Conservation (phyloP, 345 rosid species). For the Ceriops tagal region DNA sequence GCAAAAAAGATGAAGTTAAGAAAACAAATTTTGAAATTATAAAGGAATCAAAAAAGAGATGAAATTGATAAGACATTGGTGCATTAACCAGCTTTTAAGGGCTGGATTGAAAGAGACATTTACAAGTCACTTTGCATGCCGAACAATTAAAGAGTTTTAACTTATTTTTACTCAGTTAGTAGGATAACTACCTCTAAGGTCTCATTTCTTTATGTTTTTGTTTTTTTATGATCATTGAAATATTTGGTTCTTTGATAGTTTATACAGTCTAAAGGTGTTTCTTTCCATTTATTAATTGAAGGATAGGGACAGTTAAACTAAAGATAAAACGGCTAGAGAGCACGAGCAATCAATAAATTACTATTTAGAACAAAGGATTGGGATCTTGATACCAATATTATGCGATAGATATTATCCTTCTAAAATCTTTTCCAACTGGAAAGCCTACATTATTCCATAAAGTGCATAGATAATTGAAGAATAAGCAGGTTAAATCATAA, state of each 20-base stretch:
- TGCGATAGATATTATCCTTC: slow-evolving; percentile 80
- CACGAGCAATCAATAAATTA: slow-evolving; percentile 64
- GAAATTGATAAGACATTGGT: too few relatives aligned
- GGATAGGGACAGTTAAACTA: slow-evolving; percentile 90
- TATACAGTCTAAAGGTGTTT: not conserved
- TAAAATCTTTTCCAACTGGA: slow-evolving; percentile 85
- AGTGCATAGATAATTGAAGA: slow-evolving; percentile 20
- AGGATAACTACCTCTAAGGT: too few relatives aligned
- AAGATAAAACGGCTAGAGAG: slow-evolving; percentile 80
- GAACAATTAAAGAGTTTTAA: too few relatives aligned
- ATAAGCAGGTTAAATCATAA: not conserved
- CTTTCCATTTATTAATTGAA: slow-evolving; percentile 17
- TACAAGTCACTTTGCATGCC: too few relatives aligned
- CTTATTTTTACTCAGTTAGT: too few relatives aligned
- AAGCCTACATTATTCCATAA: slow-evolving; percentile 61
- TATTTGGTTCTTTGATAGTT: not conserved
- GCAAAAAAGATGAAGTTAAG: too few relatives aligned
- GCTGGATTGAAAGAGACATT: too few relatives aligned
- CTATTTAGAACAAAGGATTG: slow-evolving; percentile 78
- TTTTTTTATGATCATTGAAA: too few relatives aligned
- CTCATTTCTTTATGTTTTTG: too few relatives aligned
- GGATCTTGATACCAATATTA: slow-evolving; percentile 77
- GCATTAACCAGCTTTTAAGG: too few relatives aligned
- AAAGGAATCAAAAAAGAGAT: too few relatives aligned
- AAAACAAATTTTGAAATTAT: too few relatives aligned